A percentile compares a stretch with the other conserved stretches of the same genome.
Conservation (phyloP, 1,284 basidiomycete species). For the Cerrena zonata region DNA sequence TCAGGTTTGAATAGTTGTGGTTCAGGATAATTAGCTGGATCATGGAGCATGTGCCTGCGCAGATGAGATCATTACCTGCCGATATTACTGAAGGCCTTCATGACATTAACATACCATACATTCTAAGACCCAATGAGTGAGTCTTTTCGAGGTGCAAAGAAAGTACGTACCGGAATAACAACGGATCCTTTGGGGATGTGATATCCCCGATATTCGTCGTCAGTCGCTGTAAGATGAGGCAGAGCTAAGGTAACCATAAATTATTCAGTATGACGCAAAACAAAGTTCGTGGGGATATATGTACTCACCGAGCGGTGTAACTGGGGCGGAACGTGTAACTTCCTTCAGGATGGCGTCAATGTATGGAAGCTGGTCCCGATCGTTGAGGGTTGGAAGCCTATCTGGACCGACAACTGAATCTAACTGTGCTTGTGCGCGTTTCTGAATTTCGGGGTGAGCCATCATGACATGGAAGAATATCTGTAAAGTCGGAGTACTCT, state of each 20-base stretch:
- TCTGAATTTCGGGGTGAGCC: conserved; percentile 26
- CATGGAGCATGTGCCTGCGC: neutral
- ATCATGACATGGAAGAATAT: conserved; percentile 27
- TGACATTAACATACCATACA: too few species aligned
- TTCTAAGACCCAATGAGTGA: too few species aligned
- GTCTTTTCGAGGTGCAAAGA: too few species aligned
- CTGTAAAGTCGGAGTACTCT: conserved; percentile 17
- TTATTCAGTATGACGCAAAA: conserved; percentile 18
- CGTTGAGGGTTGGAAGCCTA: conserved; percentile 29
- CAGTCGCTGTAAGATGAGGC: neutral
- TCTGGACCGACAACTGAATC: conserved; percentile 26
- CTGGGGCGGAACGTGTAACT: conserved; percentile 14
- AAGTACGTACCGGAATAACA: neutral
- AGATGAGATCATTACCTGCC: too few species aligned
- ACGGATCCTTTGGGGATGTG: conserved; percentile 1
- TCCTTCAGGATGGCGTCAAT: conserved; percentile 30
- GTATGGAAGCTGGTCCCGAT: conserved; percentile 28
- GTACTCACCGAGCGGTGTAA: conserved; percentile 8
- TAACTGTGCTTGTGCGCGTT: conserved; percentile 28
- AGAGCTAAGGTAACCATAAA: conserved; percentile 13
- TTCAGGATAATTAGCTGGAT: conserved; percentile 1
- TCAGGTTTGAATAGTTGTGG: conserved; percentile 3
- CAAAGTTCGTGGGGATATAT: too few species aligned
- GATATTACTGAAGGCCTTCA: too few species aligned
- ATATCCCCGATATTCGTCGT: neutral